phyloP scores from a whole-genome alignment of 345 rosid species.

The Camelina laxa region DNA sequence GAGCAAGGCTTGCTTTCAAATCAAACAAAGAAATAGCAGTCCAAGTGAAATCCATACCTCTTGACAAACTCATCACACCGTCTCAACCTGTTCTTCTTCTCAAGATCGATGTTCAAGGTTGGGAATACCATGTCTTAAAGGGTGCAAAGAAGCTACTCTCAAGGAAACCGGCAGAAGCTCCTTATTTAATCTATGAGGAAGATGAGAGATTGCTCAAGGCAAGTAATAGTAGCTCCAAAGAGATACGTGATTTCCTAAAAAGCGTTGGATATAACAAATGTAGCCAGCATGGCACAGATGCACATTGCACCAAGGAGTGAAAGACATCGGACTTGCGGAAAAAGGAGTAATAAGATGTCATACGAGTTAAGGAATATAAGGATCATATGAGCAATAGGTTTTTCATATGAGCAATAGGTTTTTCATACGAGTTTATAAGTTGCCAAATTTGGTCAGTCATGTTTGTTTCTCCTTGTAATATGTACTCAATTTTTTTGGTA shows the following conservation, averaged over 20 bases:
- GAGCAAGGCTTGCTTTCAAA: constrained; percentile 92
- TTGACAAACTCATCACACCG: constrained; percentile 72
- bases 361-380: constrained; percentile 11
- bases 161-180: constrained; percentile 75
- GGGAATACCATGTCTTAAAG: constrained; percentile 92
- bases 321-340: not conserved
- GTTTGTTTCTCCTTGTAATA: constrained; percentile 27
- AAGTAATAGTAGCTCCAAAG: constrained; percentile 84
- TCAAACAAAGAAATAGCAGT: constrained; percentile 91
- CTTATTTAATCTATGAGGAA: constrained; percentile 90
- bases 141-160: constrained; percentile 82
- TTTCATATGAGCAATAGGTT: not conserved
- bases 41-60: constrained; percentile 82
- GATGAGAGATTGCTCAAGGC: constrained; percentile 87
- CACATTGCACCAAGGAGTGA: constrained; percentile 46
- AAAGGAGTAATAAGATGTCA: constrained; percentile 14
- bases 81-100: constrained; percentile 66
- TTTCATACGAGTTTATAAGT: not conserved
- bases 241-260: constrained; percentile 71
- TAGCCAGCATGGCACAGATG: constrained; percentile 82
- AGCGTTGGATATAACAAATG: constrained; percentile 73
- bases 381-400: constrained; percentile 6
- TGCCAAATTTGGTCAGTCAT: constrained; percentile 15
- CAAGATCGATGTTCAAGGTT: constrained; percentile 96
- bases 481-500: constrained; percentile 11